Conservation (phyloP, 805 yeast genomes). For the Sugiyamaella boreocaroliniensis region DNA sequence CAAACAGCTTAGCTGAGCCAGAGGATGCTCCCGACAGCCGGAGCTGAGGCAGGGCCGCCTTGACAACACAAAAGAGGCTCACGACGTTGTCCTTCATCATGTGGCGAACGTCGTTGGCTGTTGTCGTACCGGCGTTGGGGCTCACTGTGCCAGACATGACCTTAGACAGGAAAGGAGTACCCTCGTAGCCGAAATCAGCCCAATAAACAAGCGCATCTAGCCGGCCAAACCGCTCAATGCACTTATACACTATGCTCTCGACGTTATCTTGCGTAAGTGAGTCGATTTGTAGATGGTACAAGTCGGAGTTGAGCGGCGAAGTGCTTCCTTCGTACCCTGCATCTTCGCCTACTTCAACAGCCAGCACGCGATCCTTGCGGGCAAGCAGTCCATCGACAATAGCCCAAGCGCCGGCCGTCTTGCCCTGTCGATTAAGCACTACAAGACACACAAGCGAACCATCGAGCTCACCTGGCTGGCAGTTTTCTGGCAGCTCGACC, state of each 20-base stretch:
- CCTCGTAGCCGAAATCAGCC: constrained; percentile 15
- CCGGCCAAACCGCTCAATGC: constrained; percentile 17
- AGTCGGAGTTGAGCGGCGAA: constrained; percentile 13
- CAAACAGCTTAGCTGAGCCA: constrained; percentile 5
- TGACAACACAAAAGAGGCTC: constrained; percentile 19
- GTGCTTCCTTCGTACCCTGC: not conserved
- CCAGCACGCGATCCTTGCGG: not conserved
- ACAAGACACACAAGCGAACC: not conserved
- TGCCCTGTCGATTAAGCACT: not conserved
- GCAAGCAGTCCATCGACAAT: not conserved
- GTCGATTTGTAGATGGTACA: not conserved
- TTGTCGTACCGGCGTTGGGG: not conserved
- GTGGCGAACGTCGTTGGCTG: constrained; percentile 21
- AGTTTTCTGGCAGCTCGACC: not conserved
- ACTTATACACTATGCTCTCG: constrained; percentile 18
- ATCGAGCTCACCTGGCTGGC: not conserved
- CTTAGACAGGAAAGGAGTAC: constrained; percentile 15
- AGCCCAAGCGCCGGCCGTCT: not conserved
- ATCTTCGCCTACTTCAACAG: not conserved
- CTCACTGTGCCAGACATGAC: not conserved
- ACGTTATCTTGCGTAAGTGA: constrained; percentile 3
- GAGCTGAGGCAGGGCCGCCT: constrained; percentile 1
- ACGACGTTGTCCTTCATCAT: constrained; percentile 25
- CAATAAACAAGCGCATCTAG: constrained; percentile 23
- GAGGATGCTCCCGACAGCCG: not conserved